Base-by-base conservation (phyloP, 2,329 filamentous ascomycete genomes). In the Alternaria infectoria region DNA sequence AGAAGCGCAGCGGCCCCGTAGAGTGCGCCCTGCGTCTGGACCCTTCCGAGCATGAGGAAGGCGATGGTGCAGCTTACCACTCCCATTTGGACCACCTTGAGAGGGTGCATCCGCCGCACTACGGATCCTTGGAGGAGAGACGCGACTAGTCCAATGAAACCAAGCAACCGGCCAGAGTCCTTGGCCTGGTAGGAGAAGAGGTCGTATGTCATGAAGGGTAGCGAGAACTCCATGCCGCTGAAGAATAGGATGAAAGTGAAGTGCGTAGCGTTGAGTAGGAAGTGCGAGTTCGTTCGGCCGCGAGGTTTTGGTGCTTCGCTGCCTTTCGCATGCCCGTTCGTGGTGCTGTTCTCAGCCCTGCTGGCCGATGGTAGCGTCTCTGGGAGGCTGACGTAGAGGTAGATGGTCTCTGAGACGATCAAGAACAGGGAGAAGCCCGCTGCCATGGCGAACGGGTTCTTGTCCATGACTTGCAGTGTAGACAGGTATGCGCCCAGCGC, bases 191-290 rank as follows among this genome's bases (percentile, higher is more conserved):
- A 96, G 9, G 87, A 87, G 79, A 98, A 98, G 47, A 99, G 87
- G 57, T 97, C 95, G 74, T 96, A 97, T 0, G 95, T 98, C 89
- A 99, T 94, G 79, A 99, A 99, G 0, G 96, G 94, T 4, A 99
- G 87, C 1, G 93, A 97, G 80, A 97, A 98, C 78, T 99, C 96
- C 91, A 99, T 95, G 64, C 96, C 96, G 3, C 93, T 97, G 82
- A 99, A 99, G 81, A 97, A 97, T 12, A 99, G 89, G 63, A 99
- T 89, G 80, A 99, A 99, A 50, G 90, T 83, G 75, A 98, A 91
- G 80, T 99, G 96, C 0, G 93, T 90, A 2, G 90, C 82, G 77
- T 97, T 97, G 50, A 99, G 88, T 12, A 97, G 79, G 28, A 88
- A 82, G 70, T 96, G 93, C 4, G 91, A 93, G 81, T 98, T 98